A percentile compares a stretch with the other conserved stretches of the same genome.
Conservation (phyloP, 2,329 filamentous ascomycete genomes). For the Clarireedia paspali region DNA sequence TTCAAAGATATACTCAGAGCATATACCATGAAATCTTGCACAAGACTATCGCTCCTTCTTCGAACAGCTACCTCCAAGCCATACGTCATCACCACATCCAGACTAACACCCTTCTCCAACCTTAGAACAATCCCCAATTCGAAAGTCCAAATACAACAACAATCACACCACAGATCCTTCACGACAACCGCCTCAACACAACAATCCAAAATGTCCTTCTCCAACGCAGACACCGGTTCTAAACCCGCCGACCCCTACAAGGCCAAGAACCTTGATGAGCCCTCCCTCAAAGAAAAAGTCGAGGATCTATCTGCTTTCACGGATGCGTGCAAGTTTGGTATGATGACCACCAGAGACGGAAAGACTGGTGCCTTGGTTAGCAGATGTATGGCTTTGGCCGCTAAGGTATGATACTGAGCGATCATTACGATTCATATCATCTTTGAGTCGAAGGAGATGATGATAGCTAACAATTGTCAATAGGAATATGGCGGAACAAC, state of each 20-base stretch:
- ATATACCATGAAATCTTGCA: no score
- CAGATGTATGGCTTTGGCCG: slow-evolving; percentile 80
- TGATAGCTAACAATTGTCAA: background rate
- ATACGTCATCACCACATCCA: background rate
- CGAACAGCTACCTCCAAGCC: background rate
- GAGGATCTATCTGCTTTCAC: slow-evolving; percentile 66
- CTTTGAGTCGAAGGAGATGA: background rate
- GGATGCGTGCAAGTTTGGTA: slow-evolving; percentile 69
- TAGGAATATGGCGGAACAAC: slow-evolving; percentile 74
- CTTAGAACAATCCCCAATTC: background rate
- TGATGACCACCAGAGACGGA: slow-evolving; percentile 74
- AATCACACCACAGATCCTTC: background rate
- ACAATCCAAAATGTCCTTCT: slow-evolving; percentile 33
- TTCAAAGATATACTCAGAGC: no score
- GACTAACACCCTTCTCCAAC: background rate
- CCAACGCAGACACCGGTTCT: slow-evolving; percentile 53
- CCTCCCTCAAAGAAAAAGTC: slow-evolving; percentile 64
- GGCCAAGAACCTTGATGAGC: slow-evolving; percentile 56
- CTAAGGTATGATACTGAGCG: slow-evolving; percentile 46
- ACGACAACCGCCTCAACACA: background rate
- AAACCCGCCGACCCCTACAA: slow-evolving; percentile 72
- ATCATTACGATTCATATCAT: background rate
- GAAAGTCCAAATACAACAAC: background rate
- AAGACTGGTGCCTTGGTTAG: slow-evolving; percentile 62
- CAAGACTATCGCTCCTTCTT: background rate